Evolutionary conservation across 129 eudicot species (phyloP), one percentile per base, ranked within the genome.

Genomic region (Artemisia argyi): DNA sequence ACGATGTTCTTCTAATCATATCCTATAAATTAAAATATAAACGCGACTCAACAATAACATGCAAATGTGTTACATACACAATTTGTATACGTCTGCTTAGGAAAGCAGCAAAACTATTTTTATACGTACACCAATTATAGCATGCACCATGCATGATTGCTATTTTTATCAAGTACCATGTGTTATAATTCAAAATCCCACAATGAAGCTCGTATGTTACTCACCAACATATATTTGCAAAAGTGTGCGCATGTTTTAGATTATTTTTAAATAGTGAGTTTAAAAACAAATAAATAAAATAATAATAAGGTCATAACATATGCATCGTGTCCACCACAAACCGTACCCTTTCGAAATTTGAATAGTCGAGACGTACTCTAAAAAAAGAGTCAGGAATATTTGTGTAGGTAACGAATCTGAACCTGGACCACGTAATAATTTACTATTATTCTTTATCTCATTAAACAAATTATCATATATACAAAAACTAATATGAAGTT

Each of bases 401-500:
- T 78, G 77, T 78, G 77, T 71, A 78, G 77, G 61, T 71, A 47
- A 46, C 67, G 73, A 78, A 64, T 78, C 82, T 78, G 72, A 65
- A 63, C 60, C 72, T 78, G 71, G 64, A 44, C 56, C 28, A 46
- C 35, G 35, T 30, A 3, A 49, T 73, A 59, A 73, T 61, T 73
- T 61, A 61, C 48, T 47, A 11, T 30, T 3, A 19, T 24, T 60
- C 49, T 26, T 12, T 66, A 67, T 67, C 7, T 66, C 1, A 15
- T 66, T 39, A 46, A 22, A 30, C 58, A 66, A 32, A 75, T 48
- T 76, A 35, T 6, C 46, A 66, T 3, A 44, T 10, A n/a, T n/a
- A n/a, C n/a, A n/a, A n/a, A 53, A 65, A 3, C 11, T 35, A 65
- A 10, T 39, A 14, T 69, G 5, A 51, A 11, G 32, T 5, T 47